phyloP scores from a whole-genome alignment of 495 filamentous ascomycete species.

The Podospora pseudopauciseta region DNA sequence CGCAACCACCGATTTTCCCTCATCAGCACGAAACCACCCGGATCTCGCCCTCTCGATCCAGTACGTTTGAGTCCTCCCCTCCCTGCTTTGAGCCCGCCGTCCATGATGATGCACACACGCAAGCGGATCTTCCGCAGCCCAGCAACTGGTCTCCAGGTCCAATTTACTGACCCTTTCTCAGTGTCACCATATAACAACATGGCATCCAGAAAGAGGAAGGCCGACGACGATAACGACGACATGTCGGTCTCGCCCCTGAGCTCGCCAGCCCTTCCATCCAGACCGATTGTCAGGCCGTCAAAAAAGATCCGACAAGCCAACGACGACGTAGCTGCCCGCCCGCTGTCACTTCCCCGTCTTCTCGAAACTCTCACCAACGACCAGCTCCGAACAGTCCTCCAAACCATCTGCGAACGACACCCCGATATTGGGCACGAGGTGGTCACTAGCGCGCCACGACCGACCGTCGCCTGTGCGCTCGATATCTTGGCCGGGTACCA shows the following conservation, averaged over 20 bases:
- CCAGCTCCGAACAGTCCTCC: conserved; percentile 76
- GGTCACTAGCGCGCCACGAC: conserved; percentile 76
- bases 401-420: conserved; percentile 84
- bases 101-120: conserved; percentile 4
- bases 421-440: conserved; percentile 78
- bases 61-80: conserved; percentile 48
- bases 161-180: conserved; percentile 33
- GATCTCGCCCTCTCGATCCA: conserved; percentile 64
- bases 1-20: conserved; percentile 65
- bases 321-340: conserved; percentile 74
- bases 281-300: conserved; percentile 59
- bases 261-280: conserved; percentile 68
- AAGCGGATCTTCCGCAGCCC: conserved; percentile 5
- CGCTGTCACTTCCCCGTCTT: conserved; percentile 75
- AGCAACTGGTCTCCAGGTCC: conserved; percentile 7
- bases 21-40: conserved; percentile 71
- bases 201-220: conserved; percentile 76
- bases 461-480: conserved; percentile 74
- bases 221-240: conserved; percentile 79
- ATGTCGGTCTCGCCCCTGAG: conserved; percentile 82
- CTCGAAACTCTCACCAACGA: conserved; percentile 85
- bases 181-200: conserved; percentile 55
- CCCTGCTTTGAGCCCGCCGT: background rate
- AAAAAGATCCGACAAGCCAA: conserved; percentile 54
- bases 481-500: conserved; percentile 80